Conservation (phyloP, 192 early-diverging fungal genomes). For the Coemansia sp. region DNA sequence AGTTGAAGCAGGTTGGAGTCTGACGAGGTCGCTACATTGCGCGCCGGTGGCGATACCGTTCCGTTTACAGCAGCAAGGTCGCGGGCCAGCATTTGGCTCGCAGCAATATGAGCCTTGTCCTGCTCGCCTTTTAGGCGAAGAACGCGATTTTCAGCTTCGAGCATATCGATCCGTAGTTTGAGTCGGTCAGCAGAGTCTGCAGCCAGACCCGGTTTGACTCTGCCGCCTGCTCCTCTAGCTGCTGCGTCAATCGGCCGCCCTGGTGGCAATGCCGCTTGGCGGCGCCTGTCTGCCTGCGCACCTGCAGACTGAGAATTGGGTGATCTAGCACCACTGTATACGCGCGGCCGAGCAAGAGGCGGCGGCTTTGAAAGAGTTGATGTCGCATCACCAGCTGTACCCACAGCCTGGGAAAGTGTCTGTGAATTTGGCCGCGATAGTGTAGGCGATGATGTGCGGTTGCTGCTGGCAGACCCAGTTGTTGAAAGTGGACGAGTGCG, state of each 20-base stretch:
- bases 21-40: not conserved
- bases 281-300: slow-evolving; percentile 7
- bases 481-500: slow-evolving; percentile 43
- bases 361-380: slow-evolving; percentile 7
- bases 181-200: slow-evolving; percentile 55
- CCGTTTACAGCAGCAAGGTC: slow-evolving; percentile 33
- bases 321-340: slow-evolving; percentile 1
- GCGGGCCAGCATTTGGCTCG: slow-evolving; percentile 59
- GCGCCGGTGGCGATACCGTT: slow-evolving; percentile 18
- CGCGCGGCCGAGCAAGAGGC: slow-evolving; percentile 3
- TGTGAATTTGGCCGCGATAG: slow-evolving; percentile 36
- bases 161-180: slow-evolving; percentile 63
- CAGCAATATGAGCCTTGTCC: slow-evolving; percentile 57
- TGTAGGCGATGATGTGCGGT: slow-evolving; percentile 38
- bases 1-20: slow-evolving; percentile 25
- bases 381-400: not conserved
- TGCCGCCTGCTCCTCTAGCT: not conserved
- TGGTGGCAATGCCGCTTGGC: not conserved
- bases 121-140: slow-evolving; percentile 68
- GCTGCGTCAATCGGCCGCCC: slow-evolving; percentile 1
- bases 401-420: slow-evolving; percentile 11
- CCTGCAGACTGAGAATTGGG: slow-evolving; percentile 2
- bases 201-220: not conserved
- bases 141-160: slow-evolving; percentile 70
- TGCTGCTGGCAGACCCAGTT: slow-evolving; percentile 33